Conservation (phyloP, 2,329 filamentous ascomycete species). For the Dactylonectria macrodidyma region DNA sequence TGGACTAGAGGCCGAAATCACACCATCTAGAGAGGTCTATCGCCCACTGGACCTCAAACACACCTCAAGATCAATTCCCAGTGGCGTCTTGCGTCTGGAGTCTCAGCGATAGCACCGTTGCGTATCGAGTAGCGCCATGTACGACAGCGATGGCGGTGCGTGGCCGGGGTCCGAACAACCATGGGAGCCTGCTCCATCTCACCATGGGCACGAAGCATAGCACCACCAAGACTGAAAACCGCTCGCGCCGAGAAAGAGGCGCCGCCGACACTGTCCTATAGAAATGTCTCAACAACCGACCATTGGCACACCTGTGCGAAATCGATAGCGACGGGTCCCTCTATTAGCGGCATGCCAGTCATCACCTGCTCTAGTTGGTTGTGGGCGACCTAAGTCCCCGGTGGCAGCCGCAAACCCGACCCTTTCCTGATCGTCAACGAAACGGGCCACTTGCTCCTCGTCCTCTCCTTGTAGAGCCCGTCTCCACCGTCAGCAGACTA, state of each 20-base stretch:
- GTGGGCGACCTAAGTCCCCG: conserved; percentile 34
- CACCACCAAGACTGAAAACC: conserved; percentile 36
- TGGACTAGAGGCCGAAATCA: conserved; percentile 43
- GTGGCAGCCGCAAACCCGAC: conserved; percentile 46
- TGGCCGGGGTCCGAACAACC: conserved; percentile 32
- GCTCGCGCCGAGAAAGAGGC: conserved; percentile 33
- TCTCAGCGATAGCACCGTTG: conserved; percentile 37
- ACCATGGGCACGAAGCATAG: conserved; percentile 27
- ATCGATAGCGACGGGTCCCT: conserved; percentile 40
- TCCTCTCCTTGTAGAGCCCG: conserved; percentile 35
- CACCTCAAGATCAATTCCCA: conserved; percentile 41
- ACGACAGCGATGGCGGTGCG: conserved; percentile 41
- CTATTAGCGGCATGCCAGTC: conserved; percentile 43
- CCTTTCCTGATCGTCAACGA: conserved; percentile 30
- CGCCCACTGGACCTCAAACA: conserved; percentile 40
- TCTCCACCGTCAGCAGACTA: conserved; percentile 43
- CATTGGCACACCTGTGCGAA: conserved; percentile 37
- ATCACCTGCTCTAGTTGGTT: conserved; percentile 45
- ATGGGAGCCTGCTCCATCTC: conserved; percentile 36
- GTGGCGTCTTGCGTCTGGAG: conserved; percentile 38
- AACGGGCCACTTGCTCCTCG: conserved; percentile 38
- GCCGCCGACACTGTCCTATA: conserved; percentile 35
- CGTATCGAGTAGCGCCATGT: conserved; percentile 36
- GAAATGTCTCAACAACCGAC: conserved; percentile 48
- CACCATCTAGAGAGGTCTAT: conserved; percentile 43